Evolutionary conservation across 2,329 filamentous ascomycete genomes (phyloP), one percentile per base, ranked within the genome.

Genomic region (Trichoderma guizhouense): DNA sequence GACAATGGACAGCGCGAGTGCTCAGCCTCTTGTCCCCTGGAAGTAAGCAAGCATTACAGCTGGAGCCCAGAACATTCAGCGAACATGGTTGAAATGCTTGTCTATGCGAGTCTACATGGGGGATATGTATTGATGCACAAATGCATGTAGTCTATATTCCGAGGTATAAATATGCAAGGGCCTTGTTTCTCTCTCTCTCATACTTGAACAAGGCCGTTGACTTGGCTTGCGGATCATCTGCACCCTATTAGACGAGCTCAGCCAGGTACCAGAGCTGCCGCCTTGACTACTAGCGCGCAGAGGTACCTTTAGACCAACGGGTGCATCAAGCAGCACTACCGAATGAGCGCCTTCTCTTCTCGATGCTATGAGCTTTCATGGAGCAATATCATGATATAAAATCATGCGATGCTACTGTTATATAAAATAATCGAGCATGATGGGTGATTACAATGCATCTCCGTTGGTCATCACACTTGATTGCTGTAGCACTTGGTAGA

Each of bases 1-100:
- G 51, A 39, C 60, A 70, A 55, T 61, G 11, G 32, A 36, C 68
- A 64, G 58, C 68, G 68, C 60, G 68, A 30, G 68, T 39, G 36
- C 68, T 61, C 66, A 61, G 66, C 55, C 66, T 61, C 58, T 60
- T 30, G 28, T 62, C 57, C 67, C 57, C 65, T 68, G 34, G 32
- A 60, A 61, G 55, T 18, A 12, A 43, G 34, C 57, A 60, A 47
- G 36, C 26, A 43, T 36, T 26, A n/a, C 34, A 61, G 28, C 5
- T 32, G 0, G 0, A 32, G 57, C 34, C 34, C 34, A 36, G 34
- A n/a, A 24, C 12, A 63, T n/a, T 15, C 61, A 12, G 24, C 32
- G 14, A 47, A 39, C 58, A 15, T 36, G 58, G 26, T 21, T 5
- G 62, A 24, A 18, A 34, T 26, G 43, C 43, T 32, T 53, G 30